Evolutionary conservation across 169 alveolate species (phyloP), one percentile per base, ranked within the genome.

Genomic region (Perkinsus marinus): DNA sequence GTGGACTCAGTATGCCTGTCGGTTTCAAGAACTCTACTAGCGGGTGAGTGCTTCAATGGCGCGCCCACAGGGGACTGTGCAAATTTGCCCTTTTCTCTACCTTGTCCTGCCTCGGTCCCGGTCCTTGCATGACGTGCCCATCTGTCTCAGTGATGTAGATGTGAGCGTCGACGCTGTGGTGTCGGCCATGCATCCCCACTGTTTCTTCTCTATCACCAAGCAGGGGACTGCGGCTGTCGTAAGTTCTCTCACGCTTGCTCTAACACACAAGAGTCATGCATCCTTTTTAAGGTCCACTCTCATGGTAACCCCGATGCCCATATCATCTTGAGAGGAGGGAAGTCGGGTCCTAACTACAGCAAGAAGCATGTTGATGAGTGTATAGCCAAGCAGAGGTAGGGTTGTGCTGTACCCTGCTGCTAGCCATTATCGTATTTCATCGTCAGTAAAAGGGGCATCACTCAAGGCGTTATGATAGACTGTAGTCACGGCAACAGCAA

Each of bases 21-120:
- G 92, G 92, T 37, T 90, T 90, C 92, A 90, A 90, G 89, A 90
- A 90, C 43, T 68, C 46, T 30, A 90, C 92, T 46, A 9, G 68
- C 39, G 91, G 91, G 38, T 69, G 30, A 30, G 13, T 69, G 39
- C 0, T 69, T 6, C 19, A 10, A n/a, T n/a, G n/a, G n/a, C n/a
- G n/a, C n/a, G n/a, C n/a, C n/a, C n/a, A n/a, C n/a, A n/a, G n/a
- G n/a, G n/a, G n/a, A n/a, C n/a, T n/a, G n/a, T n/a, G n/a, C n/a
- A n/a, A n/a, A n/a, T n/a, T n/a, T n/a, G n/a, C n/a, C n/a, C n/a
- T n/a, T n/a, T n/a, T n/a, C n/a, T n/a, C n/a, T n/a, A n/a, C n/a
- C n/a, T n/a, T n/a, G n/a, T n/a, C n/a, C n/a, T n/a, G n/a, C n/a
- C n/a, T n/a, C n/a, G n/a, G n/a, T n/a, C n/a, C n/a, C n/a, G n/a